Conservation (phyloP, 805 yeast species). For the Lipomyces starkeyi region DNA sequence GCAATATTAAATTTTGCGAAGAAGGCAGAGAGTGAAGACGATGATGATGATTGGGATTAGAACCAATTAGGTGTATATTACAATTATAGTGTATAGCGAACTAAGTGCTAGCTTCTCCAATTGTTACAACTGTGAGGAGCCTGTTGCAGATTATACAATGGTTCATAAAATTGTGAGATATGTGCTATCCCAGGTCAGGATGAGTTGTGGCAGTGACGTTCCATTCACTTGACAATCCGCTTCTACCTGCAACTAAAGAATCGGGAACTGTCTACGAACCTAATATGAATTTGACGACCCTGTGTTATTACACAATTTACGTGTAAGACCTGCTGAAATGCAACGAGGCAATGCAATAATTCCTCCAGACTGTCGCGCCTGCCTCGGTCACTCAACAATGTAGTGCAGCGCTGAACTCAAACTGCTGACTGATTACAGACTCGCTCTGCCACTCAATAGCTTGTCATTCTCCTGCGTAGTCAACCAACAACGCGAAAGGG, state of each 20-base stretch:
- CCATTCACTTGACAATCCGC: neutral
- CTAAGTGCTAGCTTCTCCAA: neutral
- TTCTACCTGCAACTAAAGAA: neutral
- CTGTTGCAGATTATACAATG: neutral
- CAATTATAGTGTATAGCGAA: neutral
- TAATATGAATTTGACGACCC: too few relatives aligned
- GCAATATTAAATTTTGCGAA: neutral
- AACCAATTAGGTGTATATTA: neutral
- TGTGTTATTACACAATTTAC: too few relatives aligned
- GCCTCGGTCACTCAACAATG: too few relatives aligned
- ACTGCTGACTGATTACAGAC: too few relatives aligned
- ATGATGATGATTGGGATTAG: constrained; percentile 32
- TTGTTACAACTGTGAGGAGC: neutral
- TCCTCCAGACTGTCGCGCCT: too few relatives aligned
- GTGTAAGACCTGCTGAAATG: too few relatives aligned
- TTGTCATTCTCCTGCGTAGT: too few relatives aligned
- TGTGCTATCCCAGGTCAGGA: neutral
- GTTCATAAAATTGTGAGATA: neutral
- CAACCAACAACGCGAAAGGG: too few relatives aligned
- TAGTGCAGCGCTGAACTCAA: too few relatives aligned
- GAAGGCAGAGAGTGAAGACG: constrained; percentile 11
- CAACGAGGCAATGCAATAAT: too few relatives aligned
- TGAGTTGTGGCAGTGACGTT: neutral
- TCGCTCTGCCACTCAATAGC: too few relatives aligned
- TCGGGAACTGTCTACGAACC: neutral